Conservation (phyloP, 2,329 filamentous ascomycete genomes). For the Colletotrichum lini region DNA sequence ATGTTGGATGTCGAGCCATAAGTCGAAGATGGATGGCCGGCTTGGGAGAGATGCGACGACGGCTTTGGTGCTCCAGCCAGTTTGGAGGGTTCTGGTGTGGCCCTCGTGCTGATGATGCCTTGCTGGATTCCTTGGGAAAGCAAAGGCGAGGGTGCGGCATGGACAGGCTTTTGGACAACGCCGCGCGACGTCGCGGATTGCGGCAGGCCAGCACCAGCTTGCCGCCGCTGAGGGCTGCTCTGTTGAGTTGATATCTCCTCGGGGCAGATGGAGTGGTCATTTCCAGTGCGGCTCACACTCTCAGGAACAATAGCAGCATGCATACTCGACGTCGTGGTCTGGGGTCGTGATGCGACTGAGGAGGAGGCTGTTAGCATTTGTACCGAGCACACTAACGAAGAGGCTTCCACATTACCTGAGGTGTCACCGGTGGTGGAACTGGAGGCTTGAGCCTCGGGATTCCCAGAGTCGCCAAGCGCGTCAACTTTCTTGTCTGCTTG, state of each 20-base stretch:
- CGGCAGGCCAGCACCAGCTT: background rate
- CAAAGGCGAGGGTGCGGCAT: background rate
- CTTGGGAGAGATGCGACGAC: background rate
- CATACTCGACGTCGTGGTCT: background rate
- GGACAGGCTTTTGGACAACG: background rate
- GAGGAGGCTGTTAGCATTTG: background rate
- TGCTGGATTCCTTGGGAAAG: background rate
- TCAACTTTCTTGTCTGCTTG: background rate
- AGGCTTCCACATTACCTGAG: background rate
- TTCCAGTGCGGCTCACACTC: too few species aligned
- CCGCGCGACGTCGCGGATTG: background rate
- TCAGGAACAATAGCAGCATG: background rate
- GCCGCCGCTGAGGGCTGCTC: background rate
- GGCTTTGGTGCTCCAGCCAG: background rate
- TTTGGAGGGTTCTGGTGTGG: background rate
- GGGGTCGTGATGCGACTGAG: too few species aligned
- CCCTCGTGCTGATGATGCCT: background rate
- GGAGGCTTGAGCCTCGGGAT: fast-evolving
- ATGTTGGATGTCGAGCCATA: background rate
- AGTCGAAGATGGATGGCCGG: background rate
- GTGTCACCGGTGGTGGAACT: background rate
- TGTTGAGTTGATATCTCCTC: background rate
- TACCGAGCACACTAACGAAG: too few species aligned
- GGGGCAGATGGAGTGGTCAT: background rate
- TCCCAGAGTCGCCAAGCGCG: background rate